A percentile compares a stretch with the other conserved stretches of the same genome.
These are phyloP conservation scores for Pseudogymnoascus sp. DNA, from an alignment of 2,329 filamentous ascomycete genomes.

Conservation along the genomic window DNA sequence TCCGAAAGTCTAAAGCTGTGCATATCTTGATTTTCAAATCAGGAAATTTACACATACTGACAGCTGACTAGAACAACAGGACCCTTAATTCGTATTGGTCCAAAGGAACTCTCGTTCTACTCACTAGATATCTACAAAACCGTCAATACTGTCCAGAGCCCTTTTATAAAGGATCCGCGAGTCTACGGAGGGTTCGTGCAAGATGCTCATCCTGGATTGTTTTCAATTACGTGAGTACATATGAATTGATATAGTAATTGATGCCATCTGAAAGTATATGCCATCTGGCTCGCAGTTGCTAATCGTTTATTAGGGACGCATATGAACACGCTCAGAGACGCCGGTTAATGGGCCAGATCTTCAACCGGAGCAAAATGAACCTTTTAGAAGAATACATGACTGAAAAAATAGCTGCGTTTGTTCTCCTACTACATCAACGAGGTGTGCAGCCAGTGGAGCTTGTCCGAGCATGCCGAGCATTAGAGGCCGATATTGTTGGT, in stretches of 20 bases:
- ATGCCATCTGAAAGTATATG: background rate
- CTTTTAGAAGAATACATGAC: conserved; percentile 22
- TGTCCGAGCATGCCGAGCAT: conserved; percentile 6
- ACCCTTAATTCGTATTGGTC: conserved; percentile 10
- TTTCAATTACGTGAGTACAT: conserved; percentile 10
- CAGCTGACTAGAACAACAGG: background rate
- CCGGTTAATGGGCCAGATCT: conserved; percentile 25
- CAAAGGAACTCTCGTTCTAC: conserved; percentile 11
- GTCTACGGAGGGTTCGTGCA: conserved; percentile 11
- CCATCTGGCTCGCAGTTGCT: background rate
- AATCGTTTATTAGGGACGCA: conserved; percentile 15
- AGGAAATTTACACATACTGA: background rate
- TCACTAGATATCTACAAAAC: conserved; percentile 12
- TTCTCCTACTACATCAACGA: background rate
- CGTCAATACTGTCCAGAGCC: background rate
- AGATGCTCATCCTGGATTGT: conserved; percentile 10
- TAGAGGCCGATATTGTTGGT: conserved; percentile 10
- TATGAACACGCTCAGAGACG: conserved; percentile 24
- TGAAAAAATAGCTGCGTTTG: conserved; percentile 18
- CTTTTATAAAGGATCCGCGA: conserved; percentile 10
- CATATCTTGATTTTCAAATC: background rate
- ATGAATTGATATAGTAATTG: background rate
- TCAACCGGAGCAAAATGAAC: conserved; percentile 22
- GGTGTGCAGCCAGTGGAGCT: background rate
- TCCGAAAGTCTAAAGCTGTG: background rate